Base-by-base conservation (phyloP, 140 eudicot genomes). In the Erigeron philadelphicus region DNA sequence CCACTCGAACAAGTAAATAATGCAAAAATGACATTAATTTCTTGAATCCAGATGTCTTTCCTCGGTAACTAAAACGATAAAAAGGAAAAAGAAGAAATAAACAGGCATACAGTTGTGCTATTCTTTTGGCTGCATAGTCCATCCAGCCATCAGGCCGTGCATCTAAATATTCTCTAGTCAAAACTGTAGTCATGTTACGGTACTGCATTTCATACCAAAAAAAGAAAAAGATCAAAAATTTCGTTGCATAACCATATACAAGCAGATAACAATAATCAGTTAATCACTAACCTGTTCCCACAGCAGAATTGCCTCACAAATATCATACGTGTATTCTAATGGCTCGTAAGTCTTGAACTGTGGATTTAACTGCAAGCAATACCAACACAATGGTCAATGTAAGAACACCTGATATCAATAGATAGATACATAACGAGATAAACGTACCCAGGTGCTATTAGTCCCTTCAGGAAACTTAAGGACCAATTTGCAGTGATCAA, bases 141-240 rank as follows among this genome's bases (percentile, higher is more conserved):
- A 93, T 71, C 99, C 98, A 93, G 21, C 98, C 98, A 85, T 93
- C 96, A 7, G 98, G 98, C 44, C 97, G 93, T 60, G 90, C 88
- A 84, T 93, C 99, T 55, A 89, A 75, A 82, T 93, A 93, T 74
- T 93, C 96, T 83, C 99, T 80, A 13, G 99, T 89, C 81, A 93
- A 82, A 73, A 89, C 90, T 74, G 96, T 93, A 60, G 96, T 93
- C 90, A 85, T 87, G 82, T 93, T 93, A 72, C 97, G 95, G 73
- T 89, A 93, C 99, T 93, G 96, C 90, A 83, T 68, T 80, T 66
- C 59, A 74, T 70, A 81, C 75, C 0, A 25, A 25, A 83, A 59
- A 45, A 0, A 8, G 72, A 59, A 58, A 56, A 6, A n/a, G 17
- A 70, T 68, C 64, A 70, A 61, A 55, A 49, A 52, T 78, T 18